Conservation (phyloP, 192 early-diverging fungal genomes). For the Backusella luteola region DNA sequence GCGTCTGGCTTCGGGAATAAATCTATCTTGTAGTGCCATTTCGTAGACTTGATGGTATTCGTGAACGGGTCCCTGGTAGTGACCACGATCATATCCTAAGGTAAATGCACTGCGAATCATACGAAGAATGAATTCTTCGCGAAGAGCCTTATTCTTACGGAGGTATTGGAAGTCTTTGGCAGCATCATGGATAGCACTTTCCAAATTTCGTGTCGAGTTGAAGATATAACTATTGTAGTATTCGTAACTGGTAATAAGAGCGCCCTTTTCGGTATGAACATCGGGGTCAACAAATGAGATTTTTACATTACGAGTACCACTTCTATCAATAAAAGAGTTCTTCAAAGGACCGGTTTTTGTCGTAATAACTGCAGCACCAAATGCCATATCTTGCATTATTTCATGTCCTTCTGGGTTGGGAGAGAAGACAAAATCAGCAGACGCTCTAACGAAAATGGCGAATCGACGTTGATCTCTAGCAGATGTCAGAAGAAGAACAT, state of each 20-base stretch:
- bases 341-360: conserved; percentile 46
- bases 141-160: conserved; percentile 23
- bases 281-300: conserved; percentile 6
- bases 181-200: conserved; percentile 40
- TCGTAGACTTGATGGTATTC: conserved; percentile 41
- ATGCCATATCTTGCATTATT: conserved; percentile 51
- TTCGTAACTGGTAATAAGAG: conserved; percentile 33
- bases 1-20: not conserved
- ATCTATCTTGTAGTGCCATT: conserved; percentile 11
- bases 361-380: conserved; percentile 49
- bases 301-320: not conserved
- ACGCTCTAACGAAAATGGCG: conserved; percentile 47
- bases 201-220: conserved; percentile 15
- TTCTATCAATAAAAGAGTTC: conserved; percentile 50
- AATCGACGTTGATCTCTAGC: conserved; percentile 44
- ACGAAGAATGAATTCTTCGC: conserved; percentile 46
- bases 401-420: conserved; percentile 31
- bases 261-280: conserved; percentile 9
- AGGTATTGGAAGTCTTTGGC: conserved; percentile 29
- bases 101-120: conserved; percentile 45
- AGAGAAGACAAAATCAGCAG: conserved; percentile 51
- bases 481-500: conserved; percentile 34
- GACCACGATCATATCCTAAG: conserved; percentile 48
- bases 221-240: conserved; percentile 47
- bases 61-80: conserved; percentile 42